Evolutionary conservation across 768 basidiomycete species (phyloP), one percentile per base, ranked within the genome.

Genomic region (Tulasnella sp.): DNA sequence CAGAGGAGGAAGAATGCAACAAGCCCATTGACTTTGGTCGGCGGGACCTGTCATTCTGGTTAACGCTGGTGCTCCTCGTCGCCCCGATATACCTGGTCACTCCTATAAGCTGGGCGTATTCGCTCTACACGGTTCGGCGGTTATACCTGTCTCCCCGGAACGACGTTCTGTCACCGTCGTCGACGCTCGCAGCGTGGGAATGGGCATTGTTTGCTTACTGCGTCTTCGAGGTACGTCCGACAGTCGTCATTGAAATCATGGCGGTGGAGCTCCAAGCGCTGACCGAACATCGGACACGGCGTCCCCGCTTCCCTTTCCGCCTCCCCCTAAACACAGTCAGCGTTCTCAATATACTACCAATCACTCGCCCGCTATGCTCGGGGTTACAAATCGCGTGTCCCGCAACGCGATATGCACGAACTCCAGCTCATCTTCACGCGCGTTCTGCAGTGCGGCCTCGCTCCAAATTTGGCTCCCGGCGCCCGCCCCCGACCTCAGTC

Each of bases 301-400:
- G 64, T 69, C 34, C 64, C 1, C 31, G 31, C 34, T 6, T 20
- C 64, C 31, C 64, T 7, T 69, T 37, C 14, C 64, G 12, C 31
- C 64, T 16, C 60, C 31, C 37, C 73, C 44, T 6, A 72, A 42
- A n/a, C 28, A 75, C 22, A 94, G 93, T 90, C 91, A 12, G 84
- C 91, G 80, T 95, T 95, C 84, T 93, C 92, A 83, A 83, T 93
- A 24, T 91, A 94, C 84, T 89, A 94, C 82, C 85, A 85, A 80
- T 85, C 88, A 78, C 88, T 94, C 60, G 87, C 88, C 28, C 86
- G 84, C 76, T 86, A 86, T 80, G 87, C 92, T 24, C 79, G 79
- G 58, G 87, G 90, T 48, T 86, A 87, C 3, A 89, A 89, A 20
- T 87, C 89, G 64, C 88, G 88, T 24, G 85, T 84, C 80, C 85